Conservation (phyloP, 225 moss, liverwort and hornwort species). For the Polytrichum commune region DNA sequence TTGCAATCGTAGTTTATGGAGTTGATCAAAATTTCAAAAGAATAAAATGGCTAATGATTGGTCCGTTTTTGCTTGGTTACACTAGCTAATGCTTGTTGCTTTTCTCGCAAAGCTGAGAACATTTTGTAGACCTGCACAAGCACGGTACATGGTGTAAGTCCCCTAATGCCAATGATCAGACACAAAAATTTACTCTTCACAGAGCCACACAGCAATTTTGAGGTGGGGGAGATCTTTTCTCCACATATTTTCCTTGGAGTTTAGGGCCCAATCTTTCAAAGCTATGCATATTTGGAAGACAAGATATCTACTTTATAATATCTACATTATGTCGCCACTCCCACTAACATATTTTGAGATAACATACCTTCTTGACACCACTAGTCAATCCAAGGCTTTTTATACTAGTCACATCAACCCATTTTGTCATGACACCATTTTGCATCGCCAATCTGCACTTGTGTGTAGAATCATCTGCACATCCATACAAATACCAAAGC, state of each 20-base stretch:
- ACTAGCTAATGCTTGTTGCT: conserved; percentile 18
- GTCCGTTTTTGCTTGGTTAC: conserved; percentile 31
- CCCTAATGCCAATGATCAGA: no score
- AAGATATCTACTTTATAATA: no score
- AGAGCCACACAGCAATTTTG: no score
- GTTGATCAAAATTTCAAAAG: no score
- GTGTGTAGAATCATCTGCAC: conserved; percentile 37
- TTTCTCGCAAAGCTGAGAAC: conserved; percentile 35
- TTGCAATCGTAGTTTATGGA: no score
- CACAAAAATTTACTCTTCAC: no score
- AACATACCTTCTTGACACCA: conserved; percentile 79
- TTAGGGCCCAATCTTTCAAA: no score
- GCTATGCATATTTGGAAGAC: no score
- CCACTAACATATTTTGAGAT: not conserved
- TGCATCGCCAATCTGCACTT: conserved; percentile 6
- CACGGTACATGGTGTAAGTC: not conserved
- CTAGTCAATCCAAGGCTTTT: conserved; percentile 68
- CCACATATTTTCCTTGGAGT: no score
- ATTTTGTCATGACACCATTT: conserved; percentile 46
- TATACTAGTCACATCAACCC: conserved; percentile 57
- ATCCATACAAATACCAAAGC: not conserved
- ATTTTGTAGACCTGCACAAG: conserved; percentile 44
- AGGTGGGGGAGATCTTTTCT: no score
- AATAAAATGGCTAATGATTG: not conserved
- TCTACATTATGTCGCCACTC: not conserved